phyloP scores from a whole-genome alignment of 1,139 yeast genomes.

The Petasospora rhodanensis region DNA sequence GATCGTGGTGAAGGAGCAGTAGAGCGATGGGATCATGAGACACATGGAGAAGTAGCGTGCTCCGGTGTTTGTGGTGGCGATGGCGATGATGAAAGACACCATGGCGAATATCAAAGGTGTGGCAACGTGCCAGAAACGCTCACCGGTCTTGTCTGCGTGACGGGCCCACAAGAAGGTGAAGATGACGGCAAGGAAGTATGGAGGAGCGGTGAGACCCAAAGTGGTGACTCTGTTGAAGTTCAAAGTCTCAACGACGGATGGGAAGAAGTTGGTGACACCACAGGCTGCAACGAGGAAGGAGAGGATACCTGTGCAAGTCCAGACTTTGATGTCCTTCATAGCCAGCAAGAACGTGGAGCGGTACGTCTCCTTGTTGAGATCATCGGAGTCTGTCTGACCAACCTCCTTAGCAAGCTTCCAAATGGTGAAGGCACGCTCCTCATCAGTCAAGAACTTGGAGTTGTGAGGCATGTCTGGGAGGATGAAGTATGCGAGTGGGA shows the following conservation, averaged over 20 bases:
- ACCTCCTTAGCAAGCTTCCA: conserved; percentile 39
- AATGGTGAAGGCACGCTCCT: conserved; percentile 43
- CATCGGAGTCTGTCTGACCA: conserved; percentile 55
- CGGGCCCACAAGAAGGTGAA: conserved; percentile 50
- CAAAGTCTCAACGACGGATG: conserved; percentile 53
- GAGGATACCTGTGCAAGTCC: conserved; percentile 42
- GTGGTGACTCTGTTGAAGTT: conserved; percentile 47
- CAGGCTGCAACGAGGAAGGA: conserved; percentile 52
- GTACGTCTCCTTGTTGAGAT: conserved; percentile 33
- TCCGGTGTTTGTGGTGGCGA: conserved; percentile 50
- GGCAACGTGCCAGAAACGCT: conserved; percentile 49
- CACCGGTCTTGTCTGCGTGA: conserved; percentile 56
- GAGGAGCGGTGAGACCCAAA: conserved; percentile 56
- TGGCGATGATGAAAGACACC: conserved; percentile 49
- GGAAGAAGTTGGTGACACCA: conserved; percentile 60
- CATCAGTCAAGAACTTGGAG: conserved; percentile 37
- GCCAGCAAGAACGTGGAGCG: conserved; percentile 39
- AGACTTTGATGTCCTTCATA: conserved; percentile 40
- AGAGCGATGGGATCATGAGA: conserved; percentile 53
- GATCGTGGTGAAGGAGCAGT: conserved; percentile 51
- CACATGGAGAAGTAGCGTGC: conserved; percentile 62
- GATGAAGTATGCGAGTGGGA: conserved; percentile 29
- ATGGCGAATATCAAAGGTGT: conserved; percentile 42
- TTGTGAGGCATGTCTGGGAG: conserved; percentile 42
- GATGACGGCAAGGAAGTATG: conserved; percentile 51